phyloP scores from a whole-genome alignment of 768 basidiomycete species.

The Clitopilus passeckerianus region DNA sequence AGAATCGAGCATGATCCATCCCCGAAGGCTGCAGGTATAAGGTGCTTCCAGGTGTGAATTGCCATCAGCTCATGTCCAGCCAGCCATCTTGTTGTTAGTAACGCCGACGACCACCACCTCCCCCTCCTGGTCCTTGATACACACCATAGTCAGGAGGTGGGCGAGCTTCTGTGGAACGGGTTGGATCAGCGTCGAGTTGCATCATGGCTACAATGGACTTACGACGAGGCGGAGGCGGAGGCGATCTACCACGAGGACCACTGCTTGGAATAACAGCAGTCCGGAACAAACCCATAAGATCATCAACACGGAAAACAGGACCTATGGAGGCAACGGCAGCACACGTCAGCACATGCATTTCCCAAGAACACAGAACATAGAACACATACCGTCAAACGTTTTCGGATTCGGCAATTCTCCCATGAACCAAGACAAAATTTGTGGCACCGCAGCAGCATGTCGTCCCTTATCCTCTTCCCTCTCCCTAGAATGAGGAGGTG shows the following conservation, averaged over 20 bases:
- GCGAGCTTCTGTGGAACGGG: slow-evolving; percentile 34
- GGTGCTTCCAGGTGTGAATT: too few species aligned
- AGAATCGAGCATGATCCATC: too few species aligned
- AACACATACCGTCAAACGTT: slow-evolving; percentile 76
- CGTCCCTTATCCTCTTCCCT: slow-evolving; percentile 42
- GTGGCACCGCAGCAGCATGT: slow-evolving; percentile 31
- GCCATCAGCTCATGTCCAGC: too few species aligned
- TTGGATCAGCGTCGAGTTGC: neutral
- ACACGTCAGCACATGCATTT: slow-evolving; percentile 2
- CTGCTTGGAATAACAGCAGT: slow-evolving; percentile 76
- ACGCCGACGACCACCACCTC: slow-evolving; percentile 19
- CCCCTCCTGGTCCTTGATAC: slow-evolving; percentile 65
- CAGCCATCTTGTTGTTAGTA: slow-evolving; percentile 7
- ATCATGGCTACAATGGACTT: slow-evolving; percentile 11
- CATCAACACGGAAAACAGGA: slow-evolving; percentile 86
- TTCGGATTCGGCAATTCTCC: slow-evolving; percentile 66
- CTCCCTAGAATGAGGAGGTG: slow-evolving; percentile 10
- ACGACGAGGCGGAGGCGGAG: slow-evolving; percentile 56
- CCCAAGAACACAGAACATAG: neutral
- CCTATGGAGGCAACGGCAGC: slow-evolving; percentile 37
- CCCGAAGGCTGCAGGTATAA: too few species aligned
- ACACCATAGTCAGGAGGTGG: slow-evolving; percentile 87
- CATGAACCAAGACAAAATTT: slow-evolving; percentile 79
- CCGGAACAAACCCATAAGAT: slow-evolving; percentile 80
- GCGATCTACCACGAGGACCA: slow-evolving; percentile 38